These are phyloP conservation scores for Peniophora sp. DNA, from an alignment of 1,284 basidiomycete genomes.

Conservation along the genomic window DNA sequence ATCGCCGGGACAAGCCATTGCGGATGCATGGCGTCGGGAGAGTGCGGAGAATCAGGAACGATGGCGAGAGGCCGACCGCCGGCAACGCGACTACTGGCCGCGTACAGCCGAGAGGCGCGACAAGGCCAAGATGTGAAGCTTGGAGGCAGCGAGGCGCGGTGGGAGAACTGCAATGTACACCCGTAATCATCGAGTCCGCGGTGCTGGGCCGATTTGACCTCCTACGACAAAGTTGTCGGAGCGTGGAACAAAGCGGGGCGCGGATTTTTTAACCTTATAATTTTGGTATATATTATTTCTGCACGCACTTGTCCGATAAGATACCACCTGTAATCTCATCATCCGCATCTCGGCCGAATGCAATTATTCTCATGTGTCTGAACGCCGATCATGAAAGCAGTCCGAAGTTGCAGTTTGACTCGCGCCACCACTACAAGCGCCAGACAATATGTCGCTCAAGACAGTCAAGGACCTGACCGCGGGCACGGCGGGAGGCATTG, in stretches of 20 bases:
- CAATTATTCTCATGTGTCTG: background rate
- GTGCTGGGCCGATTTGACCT: conserved; percentile 3
- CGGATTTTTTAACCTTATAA: background rate
- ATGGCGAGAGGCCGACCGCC: conserved; percentile 50
- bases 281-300: background rate
- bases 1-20: conserved; percentile 54
- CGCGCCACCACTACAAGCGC: background rate
- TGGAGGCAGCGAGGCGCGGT: conserved; percentile 7
- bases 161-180: background rate
- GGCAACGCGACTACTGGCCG: conserved; percentile 27
- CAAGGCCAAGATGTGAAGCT: conserved; percentile 16
- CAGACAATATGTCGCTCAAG: conserved; percentile 32
- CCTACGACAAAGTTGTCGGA: background rate
- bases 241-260: background rate
- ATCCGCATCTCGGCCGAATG: background rate
- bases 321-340: background rate
- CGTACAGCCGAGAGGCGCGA: background rate
- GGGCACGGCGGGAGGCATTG: conserved; percentile 82
- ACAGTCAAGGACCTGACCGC: conserved; percentile 76
- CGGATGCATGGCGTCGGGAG: conserved; percentile 57
- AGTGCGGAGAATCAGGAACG: conserved; percentile 45
- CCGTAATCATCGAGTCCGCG: conserved; percentile 6
- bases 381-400: background rate
- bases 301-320: background rate
- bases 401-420: background rate